Evolutionary conservation across 352 stramenopile genomes (phyloP), one percentile per base, ranked within the genome.

Genomic region (Elongisporangium undulatum): DNA sequence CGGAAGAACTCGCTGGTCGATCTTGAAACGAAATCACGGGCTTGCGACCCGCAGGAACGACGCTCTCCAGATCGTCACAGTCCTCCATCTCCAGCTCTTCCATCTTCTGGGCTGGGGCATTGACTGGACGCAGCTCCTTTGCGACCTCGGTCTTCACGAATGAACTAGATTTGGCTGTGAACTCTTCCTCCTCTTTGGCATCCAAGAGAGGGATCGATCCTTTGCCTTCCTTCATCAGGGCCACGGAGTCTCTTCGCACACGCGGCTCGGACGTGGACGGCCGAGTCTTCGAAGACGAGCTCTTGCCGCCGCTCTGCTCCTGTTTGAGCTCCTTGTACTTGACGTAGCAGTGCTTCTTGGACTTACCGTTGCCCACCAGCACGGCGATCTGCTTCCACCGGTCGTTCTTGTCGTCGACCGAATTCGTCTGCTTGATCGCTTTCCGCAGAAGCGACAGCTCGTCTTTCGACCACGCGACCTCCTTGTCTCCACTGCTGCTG

Each of bases 301-400:
- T 45, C 12, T 45, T 45, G 34, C 13, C 17, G 34, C 17, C 34
- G 3, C 60, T 65, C 39, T 82, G 85, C 53, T 87, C 76, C 24
- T 86, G 69, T 56, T 89, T 90, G 24, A 94, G 69, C 41, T 89
- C 71, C 64, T 94, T 94, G 71, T 94, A 94, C 66, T 94, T 92
- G 26, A 90, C 19, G 58, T 92, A 92, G 67, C 85, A 94, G 48
- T 90, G 70, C 61, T 90, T 90, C 53, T 92, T 92, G n/a, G 67
- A 74, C 56, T 86, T 89, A 1, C 66, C 65, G 49, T 76, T 80
- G 13, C 82, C 77, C 13, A 94, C 77, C 13, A 82, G 49, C n/a
- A 16, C 53, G 0, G 78, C 78, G 49, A 92, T 90, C 49, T 85
- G 59, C 38, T 83, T 88, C 82, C 82, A 94, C 17, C 80, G 82